Evolutionary conservation across 257 asterid species (phyloP), one percentile per base, ranked within the genome.

Genomic region (Cordia subcordata): DNA sequence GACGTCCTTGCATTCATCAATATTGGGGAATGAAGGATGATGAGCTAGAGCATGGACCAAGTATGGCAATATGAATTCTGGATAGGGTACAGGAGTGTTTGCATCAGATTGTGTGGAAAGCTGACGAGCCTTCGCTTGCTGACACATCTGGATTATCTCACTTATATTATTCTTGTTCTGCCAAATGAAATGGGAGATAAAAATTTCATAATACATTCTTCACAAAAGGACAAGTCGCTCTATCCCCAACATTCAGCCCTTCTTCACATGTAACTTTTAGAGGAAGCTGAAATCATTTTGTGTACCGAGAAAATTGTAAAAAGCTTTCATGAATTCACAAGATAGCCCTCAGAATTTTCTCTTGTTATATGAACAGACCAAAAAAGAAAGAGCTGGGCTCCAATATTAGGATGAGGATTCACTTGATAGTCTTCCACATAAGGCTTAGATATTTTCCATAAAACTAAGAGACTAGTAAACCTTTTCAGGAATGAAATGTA

Each of bases 11-110:
- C 88, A 82, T 55, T 89, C 97, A 35, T 83, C 94, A 49, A 84
- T 68, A 68, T 84, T 81, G 38, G 97, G 99, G 73, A 90, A 93
- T 22, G 79, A 77, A 38, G 88, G 81, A 81, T 79, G 89, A 75
- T 87, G 86, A 72, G 94, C 97, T 73, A 93, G 85, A 55, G 92
- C 85, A 79, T 93, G 99, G 77, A 93, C 91, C 82, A 89, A 79
- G 57, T 85, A 87, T 61, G 95, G 86, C 32, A 93, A 87, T 67
- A 89, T 70, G 72, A 75, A 73, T 75, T 93, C 99, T 60, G 99
- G 97, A 70, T 82, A 80, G 58, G 59, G 73, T 22, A 75, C 73
- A 37, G 86, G 70, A 66, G 95, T 62, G 50, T 66, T 75, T 62
- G 74, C 66, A 73, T 93, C 97, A 60, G 79, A 65, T 72, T 81